A percentile compares a stretch with the other conserved stretches of the same genome.
These are phyloP conservation scores for Gloeophyllum trabeum DNA, from an alignment of 768 basidiomycete genomes.

Conservation along the genomic window DNA sequence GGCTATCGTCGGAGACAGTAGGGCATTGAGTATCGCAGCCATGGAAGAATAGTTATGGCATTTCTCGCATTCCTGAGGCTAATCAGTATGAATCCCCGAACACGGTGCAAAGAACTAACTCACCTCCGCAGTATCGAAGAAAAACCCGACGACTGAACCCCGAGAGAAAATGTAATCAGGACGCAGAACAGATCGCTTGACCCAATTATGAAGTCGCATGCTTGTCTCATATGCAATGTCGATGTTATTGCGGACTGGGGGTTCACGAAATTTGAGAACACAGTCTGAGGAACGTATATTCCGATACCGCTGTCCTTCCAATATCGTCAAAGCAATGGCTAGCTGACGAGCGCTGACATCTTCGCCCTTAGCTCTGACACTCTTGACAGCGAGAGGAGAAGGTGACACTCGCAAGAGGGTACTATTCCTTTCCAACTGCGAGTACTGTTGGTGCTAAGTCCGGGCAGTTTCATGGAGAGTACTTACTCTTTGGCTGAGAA, in stretches of 20 bases:
- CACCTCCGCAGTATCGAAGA: conserved; percentile 30
- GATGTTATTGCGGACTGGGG: background rate
- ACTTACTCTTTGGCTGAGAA: background rate
- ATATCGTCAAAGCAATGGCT: background rate
- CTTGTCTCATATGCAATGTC: conserved; percentile 7
- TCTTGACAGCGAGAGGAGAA: background rate
- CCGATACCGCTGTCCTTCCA: background rate
- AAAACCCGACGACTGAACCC: conserved; percentile 29
- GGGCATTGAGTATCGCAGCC: conserved; percentile 28
- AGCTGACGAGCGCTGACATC: background rate
- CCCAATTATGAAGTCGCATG: conserved; percentile 14
- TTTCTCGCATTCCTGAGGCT: conserved; percentile 28
- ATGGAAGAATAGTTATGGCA: conserved; percentile 32
- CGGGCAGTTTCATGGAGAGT: background rate
- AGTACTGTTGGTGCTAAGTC: background rate
- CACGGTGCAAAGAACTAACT: conserved; percentile 5
- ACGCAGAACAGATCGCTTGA: conserved; percentile 28
- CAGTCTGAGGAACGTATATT: background rate
- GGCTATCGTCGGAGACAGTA: conserved; percentile 27
- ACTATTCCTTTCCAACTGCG: too few species aligned
- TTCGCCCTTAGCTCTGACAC: background rate
- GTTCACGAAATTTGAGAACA: background rate
- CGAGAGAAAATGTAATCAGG: conserved; percentile 25
- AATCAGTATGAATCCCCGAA: background rate
- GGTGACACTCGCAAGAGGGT: too few species aligned